phyloP scores from a whole-genome alignment of 495 filamentous ascomycete species.

The Penicillium angulare region DNA sequence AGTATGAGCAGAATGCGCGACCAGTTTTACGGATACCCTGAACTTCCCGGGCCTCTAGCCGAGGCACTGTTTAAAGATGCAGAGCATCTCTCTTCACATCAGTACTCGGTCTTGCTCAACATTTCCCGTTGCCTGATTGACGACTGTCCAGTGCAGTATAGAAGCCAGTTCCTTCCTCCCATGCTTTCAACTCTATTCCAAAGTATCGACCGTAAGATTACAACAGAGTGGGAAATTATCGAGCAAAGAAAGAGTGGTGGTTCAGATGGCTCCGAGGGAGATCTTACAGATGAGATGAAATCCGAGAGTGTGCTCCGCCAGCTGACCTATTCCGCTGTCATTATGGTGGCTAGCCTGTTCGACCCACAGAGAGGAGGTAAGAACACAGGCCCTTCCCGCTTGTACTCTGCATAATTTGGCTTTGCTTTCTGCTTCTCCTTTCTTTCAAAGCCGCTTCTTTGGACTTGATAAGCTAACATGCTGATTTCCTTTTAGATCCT shows the following conservation, averaged over 20 bases:
- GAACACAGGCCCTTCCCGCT: neutral
- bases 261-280: constrained; percentile 62
- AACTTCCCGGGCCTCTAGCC: constrained; percentile 80
- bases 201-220: constrained; percentile 84
- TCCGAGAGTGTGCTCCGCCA: constrained; percentile 94
- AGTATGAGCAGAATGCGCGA: constrained; percentile 86
- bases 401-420: too few relatives aligned
- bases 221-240: constrained; percentile 72
- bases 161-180: constrained; percentile 80
- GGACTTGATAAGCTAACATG: neutral
- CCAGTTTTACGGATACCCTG: constrained; percentile 83
- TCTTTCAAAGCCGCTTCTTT: too few relatives aligned
- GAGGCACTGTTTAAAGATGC: constrained; percentile 83
- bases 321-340: constrained; percentile 84
- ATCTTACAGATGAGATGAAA: constrained; percentile 95
- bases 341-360: constrained; percentile 83
- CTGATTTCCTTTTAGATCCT: constrained; percentile 31
- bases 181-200: constrained; percentile 78
- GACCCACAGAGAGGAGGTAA: constrained; percentile 64
- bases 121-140: constrained; percentile 84
- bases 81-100: constrained; percentile 82
- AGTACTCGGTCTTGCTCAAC: constrained; percentile 85
- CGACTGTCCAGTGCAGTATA: constrained; percentile 76
- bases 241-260: constrained; percentile 63
- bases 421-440: neutral